phyloP scores from a whole-genome alignment of 2,329 filamentous ascomycete genomes.

The Mariannaea sp. region DNA sequence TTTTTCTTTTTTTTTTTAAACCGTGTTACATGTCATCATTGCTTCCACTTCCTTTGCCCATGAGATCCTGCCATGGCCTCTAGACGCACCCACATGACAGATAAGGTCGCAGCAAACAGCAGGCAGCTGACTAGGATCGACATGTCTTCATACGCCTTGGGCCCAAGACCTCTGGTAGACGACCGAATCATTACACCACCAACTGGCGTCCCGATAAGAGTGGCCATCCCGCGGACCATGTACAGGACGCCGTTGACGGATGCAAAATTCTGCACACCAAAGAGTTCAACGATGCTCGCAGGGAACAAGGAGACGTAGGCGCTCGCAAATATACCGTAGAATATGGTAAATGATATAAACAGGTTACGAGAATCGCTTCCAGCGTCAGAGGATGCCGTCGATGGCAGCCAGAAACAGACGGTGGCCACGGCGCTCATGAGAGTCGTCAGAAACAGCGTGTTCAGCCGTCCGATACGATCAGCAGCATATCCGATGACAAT shows the following conservation, averaged over 20 bases:
- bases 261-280: not conserved
- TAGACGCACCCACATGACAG: constrained; percentile 4
- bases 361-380: not conserved
- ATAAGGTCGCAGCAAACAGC: not conserved
- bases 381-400: not conserved
- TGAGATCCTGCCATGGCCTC: constrained; percentile 12
- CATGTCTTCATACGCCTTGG: not conserved
- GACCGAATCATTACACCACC: constrained; percentile 4
- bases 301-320: constrained; percentile 6
- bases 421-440: not conserved
- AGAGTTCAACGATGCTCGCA: constrained; percentile 3
- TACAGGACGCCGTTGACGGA: not conserved
- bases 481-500: constrained; percentile 3
- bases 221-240: constrained; percentile 2
- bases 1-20: no score
- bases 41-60: constrained; percentile 16
- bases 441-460: constrained; percentile 5
- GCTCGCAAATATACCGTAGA: constrained; percentile 6
- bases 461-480: constrained; percentile 1
- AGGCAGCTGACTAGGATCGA: not conserved
- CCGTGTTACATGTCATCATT: not conserved
- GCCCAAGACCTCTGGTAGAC: not conserved
- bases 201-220: constrained; percentile 6
- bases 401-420: constrained; percentile 1
- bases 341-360: constrained; percentile 1